Base-by-base conservation (phyloP, 2,329 filamentous ascomycete species). In the Epichloe aotearoae region DNA sequence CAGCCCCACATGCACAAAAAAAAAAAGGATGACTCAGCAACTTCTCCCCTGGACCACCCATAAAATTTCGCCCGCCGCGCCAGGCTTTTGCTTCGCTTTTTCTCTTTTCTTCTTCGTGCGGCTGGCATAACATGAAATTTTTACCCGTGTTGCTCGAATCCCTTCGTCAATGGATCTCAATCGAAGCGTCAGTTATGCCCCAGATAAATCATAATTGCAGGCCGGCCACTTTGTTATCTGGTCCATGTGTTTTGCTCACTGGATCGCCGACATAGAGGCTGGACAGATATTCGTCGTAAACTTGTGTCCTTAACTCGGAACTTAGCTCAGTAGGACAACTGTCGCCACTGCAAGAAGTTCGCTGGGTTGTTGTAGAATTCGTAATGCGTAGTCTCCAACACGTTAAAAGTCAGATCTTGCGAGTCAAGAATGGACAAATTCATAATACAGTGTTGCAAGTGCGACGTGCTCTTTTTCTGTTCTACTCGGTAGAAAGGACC, bases 131-230 rank as follows among this genome's bases (percentile, higher is more conserved):
- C 77, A 71, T 70, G 66, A 71, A 75, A 73, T 70, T 73, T 65
- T 79, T 79, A 77, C 80, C 84, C 84, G 81, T 86, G 83, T 89
- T 89, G 84, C 84, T 85, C 83, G 78, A 75, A 74, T 82, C 73
- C 72, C 64, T 65, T 58, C 65, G 64, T 61, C 68, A 70, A 81
- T 75, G 73, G 73, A 76, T 73, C 56, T 57, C 56, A 56, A 62
- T 70, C 69, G 68, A 61, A 81, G 84, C 83, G 85, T 89, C 85
- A 82, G 79, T 84, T 80, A 77, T 79, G 82, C 80, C 83, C 77
- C 78, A 90, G 85, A 87, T 65, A 54, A 70, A 84, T 71, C 70
- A 77, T 75, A 86, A 91, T 91, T 89, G 84, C 84, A 87, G 73
- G 67, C 74, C 69, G 73, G 71, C 74, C 69, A 71, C 66, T 70